Conservation (phyloP, 306 rosid species). For the Sphenostylis stenocarpa region DNA sequence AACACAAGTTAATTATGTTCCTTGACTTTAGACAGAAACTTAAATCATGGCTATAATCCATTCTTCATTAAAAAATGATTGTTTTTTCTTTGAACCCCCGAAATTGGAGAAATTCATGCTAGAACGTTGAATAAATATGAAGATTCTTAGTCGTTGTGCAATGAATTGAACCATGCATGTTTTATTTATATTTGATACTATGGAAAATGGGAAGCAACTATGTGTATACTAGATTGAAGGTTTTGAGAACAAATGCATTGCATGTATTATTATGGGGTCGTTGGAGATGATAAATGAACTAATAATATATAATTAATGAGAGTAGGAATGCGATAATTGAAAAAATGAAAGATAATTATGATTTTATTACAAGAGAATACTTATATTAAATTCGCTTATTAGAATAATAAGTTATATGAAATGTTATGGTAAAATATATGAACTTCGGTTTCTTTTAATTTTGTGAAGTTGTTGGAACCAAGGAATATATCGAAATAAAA, state of each 20-base stretch:
- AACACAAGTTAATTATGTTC: not conserved
- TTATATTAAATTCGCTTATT: too few relatives aligned
- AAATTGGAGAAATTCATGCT: not conserved
- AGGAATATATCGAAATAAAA: too few relatives aligned
- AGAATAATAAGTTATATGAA: too few relatives aligned
- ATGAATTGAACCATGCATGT: not conserved
- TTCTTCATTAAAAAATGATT: not conserved
- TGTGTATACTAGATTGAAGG: not conserved
- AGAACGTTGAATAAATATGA: not conserved
- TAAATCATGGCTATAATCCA: not conserved
- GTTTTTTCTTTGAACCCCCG: not conserved
- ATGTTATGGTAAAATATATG: too few relatives aligned
- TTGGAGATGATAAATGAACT: not conserved
- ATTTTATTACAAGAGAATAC: too few relatives aligned
- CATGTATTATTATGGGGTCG: constrained; percentile 10
- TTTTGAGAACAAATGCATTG: constrained; percentile 22
- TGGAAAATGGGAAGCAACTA: constrained; percentile 30
- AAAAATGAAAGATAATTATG: too few relatives aligned
- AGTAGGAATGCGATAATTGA: too few relatives aligned
- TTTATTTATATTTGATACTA: not conserved
- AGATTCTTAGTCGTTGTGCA: not conserved
- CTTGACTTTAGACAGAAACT: not conserved
- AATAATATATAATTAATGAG: too few relatives aligned
- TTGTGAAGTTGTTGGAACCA: too few relatives aligned
- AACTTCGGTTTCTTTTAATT: too few relatives aligned